Evolutionary conservation across 2,329 filamentous ascomycete species (phyloP).

Genomic region (Botrytis sinoallii): DNA sequence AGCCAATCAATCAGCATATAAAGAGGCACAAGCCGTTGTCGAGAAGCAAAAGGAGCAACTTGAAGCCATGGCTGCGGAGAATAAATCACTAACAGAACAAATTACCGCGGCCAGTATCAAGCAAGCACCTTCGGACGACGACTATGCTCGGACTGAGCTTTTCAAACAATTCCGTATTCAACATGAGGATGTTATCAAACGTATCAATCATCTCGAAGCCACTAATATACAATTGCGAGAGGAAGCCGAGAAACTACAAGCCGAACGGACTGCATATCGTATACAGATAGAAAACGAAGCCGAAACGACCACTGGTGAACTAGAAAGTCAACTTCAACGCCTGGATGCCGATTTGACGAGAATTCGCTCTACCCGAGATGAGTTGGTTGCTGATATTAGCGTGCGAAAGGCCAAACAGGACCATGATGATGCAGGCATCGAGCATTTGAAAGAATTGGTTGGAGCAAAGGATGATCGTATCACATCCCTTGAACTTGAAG

Average conservation of each 20-base stretch:
- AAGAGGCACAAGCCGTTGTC: slow-evolving; percentile 72
- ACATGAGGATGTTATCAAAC: slow-evolving; percentile 88
- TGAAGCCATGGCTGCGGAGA: slow-evolving; percentile 73
- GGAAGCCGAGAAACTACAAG: slow-evolving; percentile 79
- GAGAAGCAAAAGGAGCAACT: slow-evolving; percentile 87
- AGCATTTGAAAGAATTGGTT: slow-evolving; percentile 77
- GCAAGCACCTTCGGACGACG: slow-evolving; percentile 80
- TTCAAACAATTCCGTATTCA: slow-evolving; percentile 90
- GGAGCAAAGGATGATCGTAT: slow-evolving; percentile 79
- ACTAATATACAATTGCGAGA: slow-evolving; percentile 81
- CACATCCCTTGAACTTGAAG: slow-evolving; percentile 74
- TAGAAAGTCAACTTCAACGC: slow-evolving; percentile 76
- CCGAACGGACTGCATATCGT: slow-evolving; percentile 80
- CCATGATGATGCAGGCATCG: slow-evolving; percentile 64
- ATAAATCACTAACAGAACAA: slow-evolving; percentile 71
- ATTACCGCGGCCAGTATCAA: slow-evolving; percentile 69
- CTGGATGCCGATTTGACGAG: slow-evolving; percentile 82
- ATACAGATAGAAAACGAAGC: slow-evolving; percentile 78
- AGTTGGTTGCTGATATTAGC: slow-evolving; percentile 75
- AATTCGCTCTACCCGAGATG: slow-evolving; percentile 80
- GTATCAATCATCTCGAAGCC: slow-evolving; percentile 87
- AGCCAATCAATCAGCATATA: slow-evolving; percentile 71
- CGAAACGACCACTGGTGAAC: slow-evolving; percentile 67
- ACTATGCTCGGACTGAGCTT: slow-evolving; percentile 86
- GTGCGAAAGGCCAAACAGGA: slow-evolving; percentile 78